A percentile compares a stretch with the other conserved stretches of the same genome.
Evolutionary conservation across 169 alveolate genomes (phyloP).

Genomic region (Plasmodium fragile): DNA sequence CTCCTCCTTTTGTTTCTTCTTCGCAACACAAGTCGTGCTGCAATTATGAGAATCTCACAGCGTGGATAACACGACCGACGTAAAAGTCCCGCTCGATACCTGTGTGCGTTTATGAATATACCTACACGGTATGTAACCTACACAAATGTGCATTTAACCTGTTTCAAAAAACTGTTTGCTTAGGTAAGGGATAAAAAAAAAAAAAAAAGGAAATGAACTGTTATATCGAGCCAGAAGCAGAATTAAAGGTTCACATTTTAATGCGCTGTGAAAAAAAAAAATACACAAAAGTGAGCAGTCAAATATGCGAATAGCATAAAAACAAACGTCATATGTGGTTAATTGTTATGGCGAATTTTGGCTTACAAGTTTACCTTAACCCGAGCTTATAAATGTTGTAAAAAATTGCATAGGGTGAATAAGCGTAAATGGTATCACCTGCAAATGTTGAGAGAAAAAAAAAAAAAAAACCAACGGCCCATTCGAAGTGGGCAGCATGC

Average conservation of each 20-base stretch:
- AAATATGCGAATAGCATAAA: not conserved
- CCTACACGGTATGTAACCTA: not conserved
- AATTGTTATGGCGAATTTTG: not conserved
- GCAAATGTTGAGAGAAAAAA: not conserved
- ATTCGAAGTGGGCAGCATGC: not conserved
- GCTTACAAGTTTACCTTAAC: not conserved
- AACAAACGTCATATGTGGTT: not conserved
- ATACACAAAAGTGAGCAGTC: not conserved
- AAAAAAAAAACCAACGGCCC: constrained; percentile 10
- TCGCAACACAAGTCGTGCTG: not conserved
- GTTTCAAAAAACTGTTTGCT: not conserved
- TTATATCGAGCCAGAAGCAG: not conserved
- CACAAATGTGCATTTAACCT: not conserved
- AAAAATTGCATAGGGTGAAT: not conserved
- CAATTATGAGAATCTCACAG: not conserved
- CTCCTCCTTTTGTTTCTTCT: not conserved
- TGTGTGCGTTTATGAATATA: not conserved
- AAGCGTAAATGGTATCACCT: not conserved
- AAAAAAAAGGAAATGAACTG: not conserved
- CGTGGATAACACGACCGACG: not conserved
- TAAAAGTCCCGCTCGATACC: not conserved
- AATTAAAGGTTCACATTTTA: not conserved
- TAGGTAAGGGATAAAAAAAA: not conserved
- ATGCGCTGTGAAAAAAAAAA: not conserved
- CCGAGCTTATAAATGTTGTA: not conserved